A percentile compares a stretch with the other conserved stretches of the same genome.
These are phyloP conservation scores for Meira nashicola DNA, from an alignment of 1,284 basidiomycete species.

Conservation along the genomic window DNA sequence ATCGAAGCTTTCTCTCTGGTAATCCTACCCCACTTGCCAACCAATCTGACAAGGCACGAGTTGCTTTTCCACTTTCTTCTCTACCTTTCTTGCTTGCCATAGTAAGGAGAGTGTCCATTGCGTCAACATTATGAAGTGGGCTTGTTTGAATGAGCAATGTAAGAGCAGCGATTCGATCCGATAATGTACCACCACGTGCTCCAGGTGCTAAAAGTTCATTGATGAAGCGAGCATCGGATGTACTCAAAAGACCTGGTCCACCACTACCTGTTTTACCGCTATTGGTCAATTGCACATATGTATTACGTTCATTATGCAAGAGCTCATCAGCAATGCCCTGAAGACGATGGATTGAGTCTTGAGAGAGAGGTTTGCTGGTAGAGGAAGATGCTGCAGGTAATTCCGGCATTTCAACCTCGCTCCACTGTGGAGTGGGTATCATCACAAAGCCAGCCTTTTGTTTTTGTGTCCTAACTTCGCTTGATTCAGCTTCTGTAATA, in stretches of 20 bases:
- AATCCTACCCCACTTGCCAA: slow-evolving; percentile 71
- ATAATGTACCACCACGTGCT: slow-evolving; percentile 63
- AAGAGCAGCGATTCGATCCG: slow-evolving; percentile 86
- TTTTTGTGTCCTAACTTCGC: no score
- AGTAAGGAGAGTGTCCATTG: slow-evolving; percentile 61
- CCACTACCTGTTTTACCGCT: slow-evolving; percentile 27
- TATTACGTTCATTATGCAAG: slow-evolving; percentile 2
- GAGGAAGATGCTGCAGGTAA: not conserved
- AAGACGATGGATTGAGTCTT: no score
- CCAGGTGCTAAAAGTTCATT: slow-evolving; percentile 31
- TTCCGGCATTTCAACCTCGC: not conserved
- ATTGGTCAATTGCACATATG: slow-evolving; percentile 37
- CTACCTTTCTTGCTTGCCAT: slow-evolving; percentile 85
- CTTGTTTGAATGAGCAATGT: slow-evolving; percentile 85
- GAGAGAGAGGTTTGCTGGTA: no score
- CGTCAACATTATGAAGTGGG: slow-evolving; percentile 72
- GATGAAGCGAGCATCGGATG: slow-evolving; percentile 49
- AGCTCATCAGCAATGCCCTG: no score
- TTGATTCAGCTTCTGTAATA: not conserved
- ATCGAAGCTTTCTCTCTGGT: slow-evolving; percentile 66
- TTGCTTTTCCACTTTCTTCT: slow-evolving; percentile 82
- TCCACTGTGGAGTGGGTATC: slow-evolving; percentile 2
- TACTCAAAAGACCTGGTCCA: slow-evolving; percentile 38
- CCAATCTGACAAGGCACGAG: slow-evolving; percentile 91
- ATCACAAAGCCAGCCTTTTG: slow-evolving; percentile 1